Evolutionary conservation across 306 rosid species (phyloP).

Genomic region (Canavalia ensiformis): DNA sequence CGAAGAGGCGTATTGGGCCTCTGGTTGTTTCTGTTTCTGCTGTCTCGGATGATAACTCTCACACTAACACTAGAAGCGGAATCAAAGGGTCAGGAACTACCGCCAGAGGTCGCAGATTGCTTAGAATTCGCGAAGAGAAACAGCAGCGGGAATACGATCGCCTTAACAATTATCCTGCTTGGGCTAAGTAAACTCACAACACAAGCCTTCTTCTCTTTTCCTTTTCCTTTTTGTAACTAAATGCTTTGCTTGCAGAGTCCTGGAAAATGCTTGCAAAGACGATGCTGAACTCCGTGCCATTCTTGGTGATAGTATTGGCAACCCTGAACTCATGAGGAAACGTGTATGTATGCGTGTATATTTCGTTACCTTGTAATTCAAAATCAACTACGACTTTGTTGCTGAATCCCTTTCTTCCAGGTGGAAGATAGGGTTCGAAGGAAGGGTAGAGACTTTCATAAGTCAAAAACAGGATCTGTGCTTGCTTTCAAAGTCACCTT

Average conservation of each 20-base stretch:
- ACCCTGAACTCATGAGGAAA: slow-evolving; percentile 89
- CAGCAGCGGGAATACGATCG: slow-evolving; percentile 75
- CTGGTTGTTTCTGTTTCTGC: slow-evolving; percentile 16
- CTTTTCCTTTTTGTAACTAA: not conserved
- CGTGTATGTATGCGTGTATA: slow-evolving; percentile 49
- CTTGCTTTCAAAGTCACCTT: slow-evolving; percentile 95
- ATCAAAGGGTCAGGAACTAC: slow-evolving; percentile 81
- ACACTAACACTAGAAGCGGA: not conserved
- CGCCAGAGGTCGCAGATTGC: slow-evolving; percentile 84
- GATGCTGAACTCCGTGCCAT: slow-evolving; percentile 83
- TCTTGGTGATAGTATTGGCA: slow-evolving; percentile 91
- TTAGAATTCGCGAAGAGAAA: slow-evolving; percentile 86
- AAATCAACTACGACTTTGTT: not conserved
- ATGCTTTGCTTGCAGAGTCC: slow-evolving; percentile 57
- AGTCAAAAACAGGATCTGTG: slow-evolving; percentile 86
- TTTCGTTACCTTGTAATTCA: not conserved
- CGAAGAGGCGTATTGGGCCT: not conserved
- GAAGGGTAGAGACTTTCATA: slow-evolving; percentile 81
- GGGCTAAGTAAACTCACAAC: slow-evolving; percentile 74
- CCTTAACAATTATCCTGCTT: slow-evolving; percentile 78
- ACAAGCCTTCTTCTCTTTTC: not conserved
- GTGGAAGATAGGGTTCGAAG: slow-evolving; percentile 83
- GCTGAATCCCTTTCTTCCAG: slow-evolving; percentile 45
- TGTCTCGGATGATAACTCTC: slow-evolving; percentile 13
- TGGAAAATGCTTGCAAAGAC: slow-evolving; percentile 85